Evolutionary conservation across 1,139 yeast species (phyloP), one percentile per base, ranked within the genome.

Genomic region (Yamadazyma dushanensis): DNA sequence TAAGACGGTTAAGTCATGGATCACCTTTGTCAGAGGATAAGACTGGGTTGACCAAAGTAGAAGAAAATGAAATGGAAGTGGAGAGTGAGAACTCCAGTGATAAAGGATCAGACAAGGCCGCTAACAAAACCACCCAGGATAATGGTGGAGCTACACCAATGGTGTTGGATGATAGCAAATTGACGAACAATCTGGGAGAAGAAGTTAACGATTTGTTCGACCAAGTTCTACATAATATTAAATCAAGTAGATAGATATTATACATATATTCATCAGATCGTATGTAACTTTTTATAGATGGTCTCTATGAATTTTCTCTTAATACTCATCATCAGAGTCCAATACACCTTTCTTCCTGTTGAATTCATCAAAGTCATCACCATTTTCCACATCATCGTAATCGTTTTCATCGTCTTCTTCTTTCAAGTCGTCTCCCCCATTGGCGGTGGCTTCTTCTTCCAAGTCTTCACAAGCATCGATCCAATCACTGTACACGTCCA

Each of bases 381-480:
- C 73, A 32, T 65, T 17, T 16, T 16, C 33, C 11, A 67, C 73
- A 32, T 65, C 74, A 8, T 30, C 33, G 3, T 23, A 27, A 15
- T 65, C 64, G 22, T 59, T 70, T 14, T 59, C 45, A 8, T 23
- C 44, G 8, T 56, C 74, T 10, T 45, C 56, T 1, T 45, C 54
- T n/a, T 38, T 48, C 19, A 38, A 44, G 5, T 26, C 41, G 14
- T 56, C 65, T 8, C 39, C 50, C 39, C 46, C 5, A 29, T 37
- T 21, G 24, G 24, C 10, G 5, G 24, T 21, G 10, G 59, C 65
- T 1, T 84, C 86, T 44, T 80, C 81, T 28, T 94, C 95, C 42
- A 92, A 94, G 35, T 94, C 96, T 54, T 92, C 98, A 57, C 96
- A 92, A 1, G 97, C 98, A 66, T 92, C 98, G 40, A 89, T 89